Percentiles rank a stretch among this genome's conserved stretches.
Evolutionary conservation across 345 rosid species (phyloP).

Genomic region (Camelina hispida): DNA sequence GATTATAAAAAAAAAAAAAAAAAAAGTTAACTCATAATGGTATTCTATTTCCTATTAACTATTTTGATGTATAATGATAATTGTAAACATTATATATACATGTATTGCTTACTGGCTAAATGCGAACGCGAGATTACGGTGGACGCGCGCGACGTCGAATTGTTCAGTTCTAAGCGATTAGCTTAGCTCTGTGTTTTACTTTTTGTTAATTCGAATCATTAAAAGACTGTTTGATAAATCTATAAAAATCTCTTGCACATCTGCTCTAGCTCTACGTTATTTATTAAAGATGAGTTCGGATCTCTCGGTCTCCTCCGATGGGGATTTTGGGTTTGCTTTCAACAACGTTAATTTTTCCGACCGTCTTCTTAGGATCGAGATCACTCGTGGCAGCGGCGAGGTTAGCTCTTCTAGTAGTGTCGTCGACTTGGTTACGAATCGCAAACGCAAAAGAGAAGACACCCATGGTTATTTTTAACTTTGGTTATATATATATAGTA

Average conservation of each 20-base stretch:
- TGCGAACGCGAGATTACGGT: background rate
- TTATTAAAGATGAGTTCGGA: background rate
- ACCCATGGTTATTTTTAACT: constrained; percentile 34
- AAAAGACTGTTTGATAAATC: background rate
- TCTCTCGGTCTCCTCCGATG: background rate
- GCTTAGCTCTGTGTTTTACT: too few relatives aligned
- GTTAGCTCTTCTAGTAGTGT: constrained; percentile 47
- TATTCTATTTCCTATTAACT: background rate
- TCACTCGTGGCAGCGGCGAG: constrained; percentile 53
- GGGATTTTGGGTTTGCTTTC: constrained; percentile 75
- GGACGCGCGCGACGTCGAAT: constrained; percentile 8
- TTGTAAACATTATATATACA: background rate
- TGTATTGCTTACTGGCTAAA: background rate
- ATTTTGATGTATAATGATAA: background rate
- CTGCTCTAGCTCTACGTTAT: background rate
- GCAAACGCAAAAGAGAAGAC: constrained; percentile 76
- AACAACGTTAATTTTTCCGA: constrained; percentile 82
- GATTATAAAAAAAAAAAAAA: too few relatives aligned
- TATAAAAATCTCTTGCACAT: background rate
- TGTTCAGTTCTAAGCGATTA: background rate
- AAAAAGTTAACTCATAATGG: too few relatives aligned
- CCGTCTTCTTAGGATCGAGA: constrained; percentile 72
- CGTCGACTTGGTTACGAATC: constrained; percentile 71
- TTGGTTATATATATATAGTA: background rate
- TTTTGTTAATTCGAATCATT: background rate